A percentile compares a stretch with the other conserved stretches of the same genome.
Conservation (phyloP, 805 yeast species). For the Cyberlindnera nakhonratchasimensis region DNA sequence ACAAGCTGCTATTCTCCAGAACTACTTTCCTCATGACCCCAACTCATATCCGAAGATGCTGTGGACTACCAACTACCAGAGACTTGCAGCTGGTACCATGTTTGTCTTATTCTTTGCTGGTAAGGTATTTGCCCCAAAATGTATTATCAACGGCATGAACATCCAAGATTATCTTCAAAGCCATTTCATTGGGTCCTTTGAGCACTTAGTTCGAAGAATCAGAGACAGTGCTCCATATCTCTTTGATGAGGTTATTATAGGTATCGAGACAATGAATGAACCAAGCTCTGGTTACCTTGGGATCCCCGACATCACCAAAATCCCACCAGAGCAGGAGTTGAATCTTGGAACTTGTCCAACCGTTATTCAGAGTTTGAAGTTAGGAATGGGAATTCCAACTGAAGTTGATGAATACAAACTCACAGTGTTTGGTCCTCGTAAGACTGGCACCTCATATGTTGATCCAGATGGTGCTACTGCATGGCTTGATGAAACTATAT, state of each 20-base stretch:
- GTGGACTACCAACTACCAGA: slow-evolving; percentile 85
- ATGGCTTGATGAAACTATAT: slow-evolving; percentile 58
- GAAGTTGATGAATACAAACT: slow-evolving; percentile 69
- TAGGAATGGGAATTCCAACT: slow-evolving; percentile 76
- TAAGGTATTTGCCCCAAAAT: slow-evolving; percentile 67
- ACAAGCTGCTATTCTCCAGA: slow-evolving; percentile 79
- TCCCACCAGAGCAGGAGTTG: slow-evolving; percentile 63
- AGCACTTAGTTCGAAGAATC: slow-evolving; percentile 42
- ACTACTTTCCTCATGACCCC: slow-evolving; percentile 39
- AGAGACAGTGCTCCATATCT: slow-evolving; percentile 41
- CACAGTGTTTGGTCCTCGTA: slow-evolving; percentile 72
- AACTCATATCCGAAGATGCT: slow-evolving; percentile 73
- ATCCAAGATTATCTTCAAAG: slow-evolving; percentile 75
- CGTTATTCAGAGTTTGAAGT: slow-evolving; percentile 62
- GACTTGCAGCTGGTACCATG: slow-evolving; percentile 76
- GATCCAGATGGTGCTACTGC: slow-evolving; percentile 67
- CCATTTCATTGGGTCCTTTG: slow-evolving; percentile 55
- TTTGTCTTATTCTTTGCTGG: slow-evolving; percentile 87
- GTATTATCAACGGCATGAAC: slow-evolving; percentile 64
- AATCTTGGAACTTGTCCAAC: slow-evolving; percentile 83
- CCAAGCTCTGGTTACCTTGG: slow-evolving; percentile 79
- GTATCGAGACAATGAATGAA: slow-evolving; percentile 82
- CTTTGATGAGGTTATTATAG: slow-evolving; percentile 53
- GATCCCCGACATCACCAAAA: slow-evolving; percentile 44
- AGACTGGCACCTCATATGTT: slow-evolving; percentile 49